phyloP scores from a whole-genome alignment of 306 rosid genomes.

The Castanea mollissima region DNA sequence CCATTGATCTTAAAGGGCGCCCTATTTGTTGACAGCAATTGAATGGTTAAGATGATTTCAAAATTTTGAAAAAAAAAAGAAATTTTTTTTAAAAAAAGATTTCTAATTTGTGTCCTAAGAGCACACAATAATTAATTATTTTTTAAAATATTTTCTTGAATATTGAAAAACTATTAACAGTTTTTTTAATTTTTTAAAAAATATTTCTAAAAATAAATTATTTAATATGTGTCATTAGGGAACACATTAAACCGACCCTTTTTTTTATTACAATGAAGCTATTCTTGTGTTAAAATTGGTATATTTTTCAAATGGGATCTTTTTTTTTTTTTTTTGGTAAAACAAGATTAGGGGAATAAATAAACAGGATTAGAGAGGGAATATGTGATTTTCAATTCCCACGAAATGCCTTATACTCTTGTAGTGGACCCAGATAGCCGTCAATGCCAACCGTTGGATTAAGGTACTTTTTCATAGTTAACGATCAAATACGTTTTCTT shows the following conservation, averaged over 20 bases:
- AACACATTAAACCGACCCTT: too few relatives aligned
- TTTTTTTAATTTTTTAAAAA: too few relatives aligned
- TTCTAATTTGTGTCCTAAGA: too few relatives aligned
- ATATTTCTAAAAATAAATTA: too few relatives aligned
- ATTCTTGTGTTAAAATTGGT: not conserved
- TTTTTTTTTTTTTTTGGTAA: too few relatives aligned
- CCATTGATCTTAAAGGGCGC: not conserved
- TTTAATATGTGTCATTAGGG: too few relatives aligned
- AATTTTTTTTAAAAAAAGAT: too few relatives aligned
- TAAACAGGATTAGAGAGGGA: slow-evolving; percentile 28
- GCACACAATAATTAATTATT: too few relatives aligned
- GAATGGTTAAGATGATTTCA: not conserved
- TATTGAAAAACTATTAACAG: too few relatives aligned
- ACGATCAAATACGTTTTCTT: too few relatives aligned
- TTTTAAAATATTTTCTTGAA: too few relatives aligned
- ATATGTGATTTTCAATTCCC: slow-evolving; percentile 24
- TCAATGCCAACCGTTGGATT: not conserved
- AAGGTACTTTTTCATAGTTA: not conserved
- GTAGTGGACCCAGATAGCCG: not conserved
- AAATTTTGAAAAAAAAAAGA: too few relatives aligned
- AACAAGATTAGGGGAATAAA: slow-evolving; percentile 2
- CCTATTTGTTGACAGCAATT: not conserved
- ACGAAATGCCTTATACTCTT: slow-evolving; percentile 1
- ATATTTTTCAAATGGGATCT: not conserved
- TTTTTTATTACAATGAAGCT: not conserved